Percentiles rank a stretch among this genome's conserved stretches.
These are phyloP conservation scores for Corniculantispora saksenae DNA, from an alignment of 2,329 filamentous ascomycete genomes.

Conservation along the genomic window DNA sequence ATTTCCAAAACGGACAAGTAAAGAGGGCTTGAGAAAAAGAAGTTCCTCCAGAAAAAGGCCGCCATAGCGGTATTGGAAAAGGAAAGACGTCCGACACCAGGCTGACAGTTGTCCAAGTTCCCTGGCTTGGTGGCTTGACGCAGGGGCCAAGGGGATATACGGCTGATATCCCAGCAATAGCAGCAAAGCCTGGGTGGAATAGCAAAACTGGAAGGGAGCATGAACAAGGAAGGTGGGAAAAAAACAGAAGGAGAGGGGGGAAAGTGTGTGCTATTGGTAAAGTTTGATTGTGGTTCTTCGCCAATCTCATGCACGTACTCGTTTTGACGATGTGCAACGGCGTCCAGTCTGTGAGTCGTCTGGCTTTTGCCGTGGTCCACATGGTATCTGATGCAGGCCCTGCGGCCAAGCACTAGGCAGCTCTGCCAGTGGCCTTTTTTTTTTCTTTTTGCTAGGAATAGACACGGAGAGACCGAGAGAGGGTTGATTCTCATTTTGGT, in stretches of 20 bases:
- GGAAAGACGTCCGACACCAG: not conserved
- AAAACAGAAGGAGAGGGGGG: not conserved
- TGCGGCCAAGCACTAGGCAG: not conserved
- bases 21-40: not conserved
- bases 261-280: too few species aligned
- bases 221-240: not conserved
- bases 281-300: not conserved
- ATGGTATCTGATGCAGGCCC: not conserved
- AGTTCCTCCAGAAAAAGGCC: not conserved
- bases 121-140: constrained; percentile 8
- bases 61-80: not conserved
- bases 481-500: too few species aligned
- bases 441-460: too few species aligned
- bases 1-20: not conserved
- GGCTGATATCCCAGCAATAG: not conserved
- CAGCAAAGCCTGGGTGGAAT: not conserved
- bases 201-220: not conserved
- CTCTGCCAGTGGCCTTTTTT: too few species aligned
- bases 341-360: not conserved
- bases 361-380: not conserved
- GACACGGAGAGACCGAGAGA: too few species aligned
- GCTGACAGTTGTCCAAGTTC: not conserved
- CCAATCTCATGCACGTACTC: not conserved
- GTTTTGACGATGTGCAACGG: not conserved
- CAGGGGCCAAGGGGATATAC: constrained; percentile 4